Evolutionary conservation across 169 alveolate species (phyloP), one percentile per base, ranked within the genome.

Genomic region (Babesia sp.): DNA sequence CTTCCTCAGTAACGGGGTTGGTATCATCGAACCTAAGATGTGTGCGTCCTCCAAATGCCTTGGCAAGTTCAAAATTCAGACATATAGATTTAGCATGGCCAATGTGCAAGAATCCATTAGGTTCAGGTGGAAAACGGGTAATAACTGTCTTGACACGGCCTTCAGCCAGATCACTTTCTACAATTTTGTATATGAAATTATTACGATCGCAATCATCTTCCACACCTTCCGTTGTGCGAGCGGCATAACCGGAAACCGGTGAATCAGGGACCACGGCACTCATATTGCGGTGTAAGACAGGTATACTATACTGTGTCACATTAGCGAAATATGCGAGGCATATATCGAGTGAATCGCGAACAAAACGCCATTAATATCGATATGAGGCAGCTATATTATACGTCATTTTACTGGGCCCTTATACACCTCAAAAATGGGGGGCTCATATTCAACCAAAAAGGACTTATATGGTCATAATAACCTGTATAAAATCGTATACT

Each of bases 101-200:
- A 42, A 98, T 90, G 78, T 98, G 99, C 37, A 98, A 93, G 69
- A 93, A 98, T n/a, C 99, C 99, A 90, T 98, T 98, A 33, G 99
- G 99, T 89, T 98, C 99, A n/a, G 99, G 99, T 9, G 99, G 99
- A 87, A 97, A 97, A 73, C 99, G 90, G 2, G 99, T 97, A 22
- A 96, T 85, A 2, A 96, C 86, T 60, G 51, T 45, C 33, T 78
- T 76, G 29, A 84, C 90, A 24, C 85, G 89, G n/a, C 94, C 93
- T 24, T 59, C 83, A 33, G 76, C 83, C 41, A 91, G 66, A 82
- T 91, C 95, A 16, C 83, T 87, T 59, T 90, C 94, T 6, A 91
- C 87, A n/a, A 91, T 91, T 66, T 90, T 93, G 46, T 83, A 83
- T 14, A 91, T 90, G 77, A 91, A 91, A 54, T 90, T 91, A 14